phyloP scores from a whole-genome alignment of 192 early-diverging fungal genomes.

The Backusella liffmaniae region DNA sequence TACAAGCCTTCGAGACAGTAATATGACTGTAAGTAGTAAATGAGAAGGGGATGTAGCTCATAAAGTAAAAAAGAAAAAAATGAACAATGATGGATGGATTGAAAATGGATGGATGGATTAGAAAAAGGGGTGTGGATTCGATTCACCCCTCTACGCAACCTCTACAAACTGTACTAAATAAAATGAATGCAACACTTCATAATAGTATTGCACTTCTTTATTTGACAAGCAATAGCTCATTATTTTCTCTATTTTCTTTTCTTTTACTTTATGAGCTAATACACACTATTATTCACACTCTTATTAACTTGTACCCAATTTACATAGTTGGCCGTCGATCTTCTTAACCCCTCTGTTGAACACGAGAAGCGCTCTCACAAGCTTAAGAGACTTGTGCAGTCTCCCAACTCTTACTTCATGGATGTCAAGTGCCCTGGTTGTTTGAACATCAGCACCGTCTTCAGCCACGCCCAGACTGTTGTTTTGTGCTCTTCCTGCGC shows the following conservation, averaged over 20 bases:
- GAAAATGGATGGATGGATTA: constrained; percentile 24
- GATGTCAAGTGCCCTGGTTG: constrained; percentile 96
- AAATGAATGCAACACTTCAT: background rate
- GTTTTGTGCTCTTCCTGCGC: constrained; percentile 95
- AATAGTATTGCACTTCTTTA: background rate
- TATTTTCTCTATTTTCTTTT: too few species aligned
- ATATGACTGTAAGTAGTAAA: constrained; percentile 16
- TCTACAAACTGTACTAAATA: background rate
- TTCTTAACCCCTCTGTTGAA: constrained; percentile 85
- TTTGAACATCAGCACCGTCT: constrained; percentile 98
- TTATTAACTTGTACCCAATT: background rate
- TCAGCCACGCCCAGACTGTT: constrained; percentile 98
- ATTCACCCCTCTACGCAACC: background rate
- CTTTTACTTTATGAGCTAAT: background rate
- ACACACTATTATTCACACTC: background rate
- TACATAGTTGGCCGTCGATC: constrained; percentile 83
- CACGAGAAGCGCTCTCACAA: constrained; percentile 69
- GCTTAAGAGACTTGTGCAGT: constrained; percentile 59
- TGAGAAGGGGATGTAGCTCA: background rate
- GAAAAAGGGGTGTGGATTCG: background rate
- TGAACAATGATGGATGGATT: background rate
- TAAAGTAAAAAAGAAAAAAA: background rate
- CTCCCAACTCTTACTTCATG: constrained; percentile 97
- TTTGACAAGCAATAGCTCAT: too few species aligned
- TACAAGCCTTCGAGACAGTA: constrained; percentile 20